Evolutionary conservation across 1,284 basidiomycete species (phyloP), one percentile per base, ranked within the genome.

Genomic region (Sporisorium exsertum): DNA sequence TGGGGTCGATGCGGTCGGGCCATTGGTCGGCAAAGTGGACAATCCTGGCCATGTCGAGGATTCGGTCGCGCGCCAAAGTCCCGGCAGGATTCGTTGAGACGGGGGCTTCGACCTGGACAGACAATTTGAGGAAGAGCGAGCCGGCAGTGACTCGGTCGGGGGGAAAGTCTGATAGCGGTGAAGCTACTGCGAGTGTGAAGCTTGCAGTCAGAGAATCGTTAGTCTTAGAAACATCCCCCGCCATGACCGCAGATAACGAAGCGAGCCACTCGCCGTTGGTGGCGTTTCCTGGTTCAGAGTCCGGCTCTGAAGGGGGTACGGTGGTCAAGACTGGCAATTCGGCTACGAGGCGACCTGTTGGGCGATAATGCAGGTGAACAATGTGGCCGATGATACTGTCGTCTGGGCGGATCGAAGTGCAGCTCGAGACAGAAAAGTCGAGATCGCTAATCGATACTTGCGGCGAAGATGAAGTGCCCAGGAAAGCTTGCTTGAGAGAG

Each of bases 191-290:
- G 18, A 79, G 60, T 26, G 45, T 20, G 4, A 64, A 9, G 2
- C 13, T 27, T 3, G 60, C 40, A n/a, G n/a, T 24, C 1, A 72
- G 15, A 10, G 55, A 32, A 7, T 26, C 29, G 16, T 24, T 35
- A 15, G 2, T 5, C 15, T 22, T 8, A 9, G 24, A 24, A 29
- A 55, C 52, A 5, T 29, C n/a, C 22, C 32, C 69, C 9, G 40
- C n/a, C 37, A 47, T 2, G 13, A 66, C 7, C 10, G 33, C 46
- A 8, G 46, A 53, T 2, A 67, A 18, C 10, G 70, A 61, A 4
- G 49, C 29, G 8, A 79, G 56, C 77, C 77, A 79, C 3, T 46
- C 26, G 10, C 56, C 61, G 20, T 79, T 79, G 29, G 71, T 74
- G 47, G 62, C 62, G n/a, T 52, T 66, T 22, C 54, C 58, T 6